phyloP scores from a whole-genome alignment of 768 basidiomycete genomes.

The Kondoa subrosea region DNA sequence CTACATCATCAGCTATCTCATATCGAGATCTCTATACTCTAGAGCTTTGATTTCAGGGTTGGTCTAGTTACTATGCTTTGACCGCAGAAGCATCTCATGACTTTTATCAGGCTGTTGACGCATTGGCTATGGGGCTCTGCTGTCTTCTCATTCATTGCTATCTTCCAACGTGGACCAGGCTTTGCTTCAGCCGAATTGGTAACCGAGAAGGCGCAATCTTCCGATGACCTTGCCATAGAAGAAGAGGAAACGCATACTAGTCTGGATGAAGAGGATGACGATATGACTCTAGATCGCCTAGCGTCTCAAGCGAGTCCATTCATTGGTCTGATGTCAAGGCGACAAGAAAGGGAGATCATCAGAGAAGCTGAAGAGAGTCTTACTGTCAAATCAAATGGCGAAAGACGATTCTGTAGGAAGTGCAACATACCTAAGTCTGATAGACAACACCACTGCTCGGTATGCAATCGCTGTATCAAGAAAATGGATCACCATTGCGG shows the following conservation, averaged over 20 bases:
- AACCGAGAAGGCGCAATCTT: not conserved
- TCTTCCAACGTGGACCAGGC: not conserved
- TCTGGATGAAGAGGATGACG: slow-evolving; percentile 1
- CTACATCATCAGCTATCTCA: not conserved
- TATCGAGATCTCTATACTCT: not conserved
- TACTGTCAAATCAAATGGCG: slow-evolving; percentile 1
- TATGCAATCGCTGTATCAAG: not conserved
- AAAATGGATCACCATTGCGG: not conserved
- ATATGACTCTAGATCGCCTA: not conserved
- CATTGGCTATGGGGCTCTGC: not conserved
- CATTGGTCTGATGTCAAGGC: not conserved
- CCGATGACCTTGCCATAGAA: not conserved
- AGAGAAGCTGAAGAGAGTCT: not conserved
- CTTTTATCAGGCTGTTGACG: not conserved
- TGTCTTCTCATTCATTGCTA: not conserved
- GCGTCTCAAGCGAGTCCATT: not conserved
- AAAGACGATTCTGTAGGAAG: slow-evolving; percentile 4
- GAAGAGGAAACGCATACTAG: too few relatives aligned
- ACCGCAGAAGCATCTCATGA: not conserved
- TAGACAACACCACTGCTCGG: slow-evolving; percentile 4
- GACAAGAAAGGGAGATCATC: not conserved
- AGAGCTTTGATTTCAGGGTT: not conserved
- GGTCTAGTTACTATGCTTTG: not conserved
- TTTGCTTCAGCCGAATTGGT: not conserved
- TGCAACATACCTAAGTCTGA: slow-evolving; percentile 6